Conservation (phyloP, 257 asterid genomes). For the Gentiana macrophylla region DNA sequence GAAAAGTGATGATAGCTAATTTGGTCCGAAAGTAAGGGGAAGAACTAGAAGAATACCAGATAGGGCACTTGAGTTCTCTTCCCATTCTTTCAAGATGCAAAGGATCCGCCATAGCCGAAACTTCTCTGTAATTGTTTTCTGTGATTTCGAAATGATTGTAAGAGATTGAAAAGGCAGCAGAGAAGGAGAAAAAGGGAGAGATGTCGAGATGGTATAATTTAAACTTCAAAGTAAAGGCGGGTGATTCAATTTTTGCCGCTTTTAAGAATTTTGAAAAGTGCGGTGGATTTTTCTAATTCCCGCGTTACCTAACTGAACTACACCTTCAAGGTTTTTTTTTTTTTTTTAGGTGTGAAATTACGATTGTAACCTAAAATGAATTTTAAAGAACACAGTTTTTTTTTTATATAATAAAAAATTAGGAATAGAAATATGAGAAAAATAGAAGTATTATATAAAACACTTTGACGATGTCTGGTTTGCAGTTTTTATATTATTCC, state of each 20-base stretch:
- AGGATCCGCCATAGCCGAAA: constrained; percentile 45
- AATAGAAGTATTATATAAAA: too few species aligned
- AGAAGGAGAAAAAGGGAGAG: not conserved
- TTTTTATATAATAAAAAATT: too few species aligned
- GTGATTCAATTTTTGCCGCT: not conserved
- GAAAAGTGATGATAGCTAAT: not conserved
- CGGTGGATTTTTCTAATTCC: not conserved
- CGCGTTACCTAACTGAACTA: not conserved
- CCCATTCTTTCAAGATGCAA: constrained; percentile 90
- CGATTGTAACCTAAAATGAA: too few species aligned
- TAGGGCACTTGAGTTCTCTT: constrained; percentile 96
- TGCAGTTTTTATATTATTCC: too few species aligned
- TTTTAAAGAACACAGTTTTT: too few species aligned
- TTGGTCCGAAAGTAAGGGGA: not conserved
- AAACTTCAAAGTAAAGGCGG: not conserved
- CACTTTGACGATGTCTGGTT: too few species aligned
- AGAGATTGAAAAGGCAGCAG: not conserved
- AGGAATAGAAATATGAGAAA: too few species aligned
- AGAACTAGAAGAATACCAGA: constrained; percentile 41
- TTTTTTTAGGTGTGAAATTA: too few species aligned
- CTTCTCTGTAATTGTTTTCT: not conserved
- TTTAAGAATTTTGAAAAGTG: not conserved
- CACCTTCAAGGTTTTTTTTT: too few species aligned
- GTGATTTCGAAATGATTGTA: not conserved
- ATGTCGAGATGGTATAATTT: too few species aligned